Evolutionary conservation across 805 yeast genomes (phyloP).

Genomic region (Diddensiella transvaalensis): DNA sequence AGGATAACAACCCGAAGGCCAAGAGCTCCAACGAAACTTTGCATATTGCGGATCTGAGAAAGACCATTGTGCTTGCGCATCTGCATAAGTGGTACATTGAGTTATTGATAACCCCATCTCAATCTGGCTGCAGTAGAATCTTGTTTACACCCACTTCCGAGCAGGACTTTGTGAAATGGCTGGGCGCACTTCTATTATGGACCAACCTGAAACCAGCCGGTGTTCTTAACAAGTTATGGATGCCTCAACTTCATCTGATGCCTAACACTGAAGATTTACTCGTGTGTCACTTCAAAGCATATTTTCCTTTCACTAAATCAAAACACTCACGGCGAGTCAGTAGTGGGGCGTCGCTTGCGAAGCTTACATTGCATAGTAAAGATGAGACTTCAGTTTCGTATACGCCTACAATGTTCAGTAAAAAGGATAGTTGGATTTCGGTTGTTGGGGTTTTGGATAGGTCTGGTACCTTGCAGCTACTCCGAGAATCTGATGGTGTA

Average conservation of each 20-base stretch:
- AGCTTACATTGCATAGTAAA: not conserved
- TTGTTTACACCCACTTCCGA: conserved; percentile 20
- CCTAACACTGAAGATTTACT: conserved; percentile 12
- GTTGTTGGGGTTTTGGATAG: conserved; percentile 18
- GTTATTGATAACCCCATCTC: conserved; percentile 17
- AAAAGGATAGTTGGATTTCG: conserved; percentile 18
- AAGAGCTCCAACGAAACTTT: not conserved
- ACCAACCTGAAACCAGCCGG: conserved; percentile 24
- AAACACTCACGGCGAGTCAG: not conserved
- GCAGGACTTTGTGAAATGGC: conserved; percentile 20
- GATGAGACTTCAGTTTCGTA: conserved; percentile 10
- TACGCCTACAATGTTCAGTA: conserved; percentile 9
- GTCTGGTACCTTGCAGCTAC: conserved; percentile 16
- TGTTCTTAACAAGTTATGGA: conserved; percentile 14
- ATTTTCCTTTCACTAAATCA: conserved; percentile 14
- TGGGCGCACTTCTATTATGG: conserved; percentile 18
- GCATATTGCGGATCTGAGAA: conserved; percentile 19
- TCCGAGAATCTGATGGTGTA: conserved; percentile 20
- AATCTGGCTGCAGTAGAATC: conserved; percentile 13
- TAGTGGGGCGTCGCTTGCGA: conserved; percentile 9
- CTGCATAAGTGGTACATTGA: conserved; percentile 19
- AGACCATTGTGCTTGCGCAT: conserved; percentile 17
- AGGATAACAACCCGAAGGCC: not conserved
- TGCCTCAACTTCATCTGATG: conserved; percentile 8
- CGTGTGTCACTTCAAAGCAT: conserved; percentile 21